Evolutionary conservation across 2,329 filamentous ascomycete species (phyloP).

Genomic region (Penicillium expansum): DNA sequence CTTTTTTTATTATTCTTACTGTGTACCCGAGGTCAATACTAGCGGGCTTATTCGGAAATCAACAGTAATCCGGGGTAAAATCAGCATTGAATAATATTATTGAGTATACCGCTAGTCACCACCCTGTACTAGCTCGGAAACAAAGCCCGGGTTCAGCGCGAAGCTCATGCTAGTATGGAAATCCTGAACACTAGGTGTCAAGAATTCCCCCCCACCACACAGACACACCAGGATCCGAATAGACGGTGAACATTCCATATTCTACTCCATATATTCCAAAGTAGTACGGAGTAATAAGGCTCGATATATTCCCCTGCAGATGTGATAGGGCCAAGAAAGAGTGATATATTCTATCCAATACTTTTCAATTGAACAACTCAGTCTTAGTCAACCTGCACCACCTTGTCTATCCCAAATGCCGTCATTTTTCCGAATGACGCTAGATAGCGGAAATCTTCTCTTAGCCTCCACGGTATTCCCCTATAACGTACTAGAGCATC

Average conservation of each 20-base stretch:
- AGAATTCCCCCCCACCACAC: neutral
- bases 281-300: neutral
- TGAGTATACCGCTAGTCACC: neutral
- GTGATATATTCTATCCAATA: neutral
- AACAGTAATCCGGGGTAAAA: slow-evolving; percentile 8
- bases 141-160: neutral
- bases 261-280: neutral
- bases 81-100: neutral
- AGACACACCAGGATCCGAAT: neutral
- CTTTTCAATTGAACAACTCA: neutral
- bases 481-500: slow-evolving; percentile 3
- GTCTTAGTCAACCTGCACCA: neutral
- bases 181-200: slow-evolving; percentile 1
- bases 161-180: slow-evolving; percentile 2
- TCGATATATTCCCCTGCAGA: neutral
- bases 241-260: slow-evolving; percentile 1
- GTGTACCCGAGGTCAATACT: neutral
- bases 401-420: neutral
- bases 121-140: neutral
- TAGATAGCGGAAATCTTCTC: neutral
- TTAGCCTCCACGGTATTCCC: neutral
- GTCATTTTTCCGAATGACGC: slow-evolving; percentile 1
- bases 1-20: neutral
- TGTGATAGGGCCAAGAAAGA: neutral
- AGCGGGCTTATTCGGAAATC: slow-evolving; percentile 2